Evolutionary conservation across 768 basidiomycete species (phyloP).

Genomic region (Nidularia sp.): DNA sequence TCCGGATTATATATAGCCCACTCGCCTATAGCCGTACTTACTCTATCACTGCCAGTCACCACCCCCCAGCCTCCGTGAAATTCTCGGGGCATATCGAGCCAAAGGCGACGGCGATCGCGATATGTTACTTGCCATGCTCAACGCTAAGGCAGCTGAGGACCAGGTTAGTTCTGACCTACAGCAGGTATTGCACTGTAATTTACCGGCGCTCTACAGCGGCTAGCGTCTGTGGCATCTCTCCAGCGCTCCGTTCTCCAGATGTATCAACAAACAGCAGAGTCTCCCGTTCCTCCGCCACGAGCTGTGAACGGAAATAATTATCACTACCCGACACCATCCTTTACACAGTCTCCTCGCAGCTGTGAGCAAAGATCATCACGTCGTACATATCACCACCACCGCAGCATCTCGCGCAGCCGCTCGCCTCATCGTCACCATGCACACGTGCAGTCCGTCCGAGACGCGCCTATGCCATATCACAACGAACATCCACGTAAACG

Average conservation of each 20-base stretch:
- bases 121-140: slow-evolving; percentile 86
- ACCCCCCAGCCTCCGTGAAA: slow-evolving; percentile 80
- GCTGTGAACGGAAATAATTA: slow-evolving; percentile 22
- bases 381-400: slow-evolving; percentile 29
- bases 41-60: slow-evolving; percentile 45
- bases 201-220: slow-evolving; percentile 40
- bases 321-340: slow-evolving; percentile 34
- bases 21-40: slow-evolving; percentile 11
- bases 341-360: slow-evolving; percentile 28
- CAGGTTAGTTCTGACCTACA: slow-evolving; percentile 50
- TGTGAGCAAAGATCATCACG: slow-evolving; percentile 26
- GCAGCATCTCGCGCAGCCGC: slow-evolving; percentile 28
- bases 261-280: slow-evolving; percentile 31
- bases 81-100: slow-evolving; percentile 77
- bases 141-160: slow-evolving; percentile 90
- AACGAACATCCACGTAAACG: slow-evolving; percentile 56
- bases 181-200: slow-evolving; percentile 3
- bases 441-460: slow-evolving; percentile 28
- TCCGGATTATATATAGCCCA: slow-evolving; percentile 10
- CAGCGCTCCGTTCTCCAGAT: slow-evolving; percentile 71
- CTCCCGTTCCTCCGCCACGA: slow-evolving; percentile 11
- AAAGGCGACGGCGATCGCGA: slow-evolving; percentile 92
- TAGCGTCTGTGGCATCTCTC: slow-evolving; percentile 65
- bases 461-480: slow-evolving; percentile 27
- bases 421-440: slow-evolving; percentile 31